phyloP scores from a whole-genome alignment of 192 early-diverging fungal genomes.

The Phlyctochytrium bullatum region DNA sequence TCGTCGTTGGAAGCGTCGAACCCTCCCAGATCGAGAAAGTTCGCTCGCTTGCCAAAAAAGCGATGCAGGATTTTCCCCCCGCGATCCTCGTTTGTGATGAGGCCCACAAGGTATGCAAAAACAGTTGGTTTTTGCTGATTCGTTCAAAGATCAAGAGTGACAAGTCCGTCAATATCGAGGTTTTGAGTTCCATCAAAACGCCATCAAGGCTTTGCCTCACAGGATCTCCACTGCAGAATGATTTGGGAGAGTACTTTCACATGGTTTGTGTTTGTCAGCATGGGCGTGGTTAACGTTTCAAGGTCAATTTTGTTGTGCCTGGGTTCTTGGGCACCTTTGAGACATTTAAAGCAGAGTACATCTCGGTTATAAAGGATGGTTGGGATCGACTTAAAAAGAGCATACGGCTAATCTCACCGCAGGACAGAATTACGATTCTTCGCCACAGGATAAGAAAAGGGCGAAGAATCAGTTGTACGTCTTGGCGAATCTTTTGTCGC shows the following conservation, averaged over 20 bases:
- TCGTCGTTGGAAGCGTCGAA: too few relatives aligned
- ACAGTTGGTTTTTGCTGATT: constrained; percentile 14
- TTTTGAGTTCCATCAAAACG: constrained; percentile 48
- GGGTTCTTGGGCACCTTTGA: constrained; percentile 54
- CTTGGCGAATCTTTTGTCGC: constrained; percentile 12
- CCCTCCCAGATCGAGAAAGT: too few relatives aligned
- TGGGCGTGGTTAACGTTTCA: constrained; percentile 37
- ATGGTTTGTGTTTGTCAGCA: constrained; percentile 8
- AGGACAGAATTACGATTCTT: constrained; percentile 23
- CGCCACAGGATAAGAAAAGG: constrained; percentile 11
- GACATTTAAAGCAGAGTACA: constrained; percentile 58
- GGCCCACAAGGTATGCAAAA: constrained; percentile 57
- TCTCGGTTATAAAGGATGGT: too few relatives aligned
- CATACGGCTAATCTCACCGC: too few relatives aligned
- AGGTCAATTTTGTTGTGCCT: constrained; percentile 74
- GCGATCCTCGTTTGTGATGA: constrained; percentile 78
- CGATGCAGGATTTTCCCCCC: constrained; percentile 64
- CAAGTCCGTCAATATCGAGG: constrained; percentile 7
- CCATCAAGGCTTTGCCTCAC: constrained; percentile 70
- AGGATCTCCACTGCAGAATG: constrained; percentile 84
- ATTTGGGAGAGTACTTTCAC: constrained; percentile 68
- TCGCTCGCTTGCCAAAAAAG: too few relatives aligned
- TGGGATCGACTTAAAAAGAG: too few relatives aligned
- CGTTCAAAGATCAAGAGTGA: constrained; percentile 40
- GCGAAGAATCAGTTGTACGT: constrained; percentile 8